Base-by-base conservation (phyloP, 495 filamentous ascomycete species). In the Xylaria castorea region DNA sequence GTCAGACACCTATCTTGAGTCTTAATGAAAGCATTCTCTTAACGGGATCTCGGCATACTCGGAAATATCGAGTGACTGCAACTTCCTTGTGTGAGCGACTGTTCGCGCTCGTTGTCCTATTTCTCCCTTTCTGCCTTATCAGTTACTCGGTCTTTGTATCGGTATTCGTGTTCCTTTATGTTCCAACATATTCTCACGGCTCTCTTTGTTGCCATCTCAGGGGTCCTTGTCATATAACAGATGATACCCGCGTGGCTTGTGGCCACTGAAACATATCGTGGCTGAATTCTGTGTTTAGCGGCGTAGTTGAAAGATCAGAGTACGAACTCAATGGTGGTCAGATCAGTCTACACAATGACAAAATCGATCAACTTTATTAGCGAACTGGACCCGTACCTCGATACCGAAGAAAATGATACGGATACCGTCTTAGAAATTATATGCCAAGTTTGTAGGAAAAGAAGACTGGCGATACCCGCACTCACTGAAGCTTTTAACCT, bases 351-450 rank as follows among this genome's bases (percentile, higher is more conserved):
- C 53, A 75, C 64, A 72, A 71, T 70, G 68, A 68, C 38, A 48
- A 63, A 72, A 61, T 67, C 62, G 42, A 75, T 72, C 71, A 79
- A 75, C 51, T 78, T 76, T 48, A 73, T 77, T 27, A 71, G 74
- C 46, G 75, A 79, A 48, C 70, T 79, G 22, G 74, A 75, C 51
- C 66, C 71, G 30, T 65, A 72, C 63, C 74, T 77, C n/a, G 71
- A 78, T 55, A 68, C 55, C 27, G n/a, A 70, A 38, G 71, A 64
- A 70, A n/a, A 34, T 44, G 69, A 75, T 42, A 25, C 9, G 20
- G 66, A 79, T 16, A 63, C 66, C 20, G 38, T 38, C 14, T 62
- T 75, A 48, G 73, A 76, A 32, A 48, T 71, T 9, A 44, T 63
- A 38, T 79, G 77, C 9, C 72, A 36, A 25, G 73, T 77, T 20